Evolutionary conservation across 1,139 yeast species (phyloP), one percentile per base, ranked within the genome.

Genomic region (Kodamaea alishanica): DNA sequence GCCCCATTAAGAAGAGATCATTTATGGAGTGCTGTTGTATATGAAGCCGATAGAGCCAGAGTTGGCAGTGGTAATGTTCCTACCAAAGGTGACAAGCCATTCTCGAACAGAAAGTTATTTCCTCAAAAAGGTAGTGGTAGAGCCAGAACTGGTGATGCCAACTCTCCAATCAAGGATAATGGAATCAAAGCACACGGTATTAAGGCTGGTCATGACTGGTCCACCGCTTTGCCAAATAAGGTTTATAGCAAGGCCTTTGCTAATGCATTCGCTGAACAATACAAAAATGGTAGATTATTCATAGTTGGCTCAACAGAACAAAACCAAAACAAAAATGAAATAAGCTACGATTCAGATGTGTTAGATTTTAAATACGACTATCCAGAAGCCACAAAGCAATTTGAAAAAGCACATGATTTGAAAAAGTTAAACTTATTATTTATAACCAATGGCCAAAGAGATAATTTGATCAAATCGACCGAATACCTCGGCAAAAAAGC

Each of bases 111-210:
- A 56, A 92, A 92, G 61, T 71, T 92, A 50, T 73, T 81, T 39
- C 88, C 89, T 23, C 98, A 92, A 65, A 92, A 92, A 66, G 97
- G 98, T 48, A 69, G 89, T 11, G 99, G 99, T 63, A 75, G 77
- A 46, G 99, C 99, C 41, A 84, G 99, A 72, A 84, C 81, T 44
- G 99, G 98, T 68, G 97, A 89, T 65, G 89, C 88, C 43, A 92
- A 92, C 54, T 87, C 96, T 20, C 98, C 98, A 33, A 85, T 82
- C 40, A 79, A 96, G 65, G 82, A 81, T 56, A 89, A 86, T 55
- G 96, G 96, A 56, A 90, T 92, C 35, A 76, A 85, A 49, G 97
- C 97, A 0, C 81, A 85, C 56, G 97, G 94, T 22, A 82, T 94
- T 57, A 77, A 76, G 42, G 97, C 96, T 10, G 95, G 95, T 34